Conservation (phyloP, 208 protist species). For the Leishmania lainsoni region DNA sequence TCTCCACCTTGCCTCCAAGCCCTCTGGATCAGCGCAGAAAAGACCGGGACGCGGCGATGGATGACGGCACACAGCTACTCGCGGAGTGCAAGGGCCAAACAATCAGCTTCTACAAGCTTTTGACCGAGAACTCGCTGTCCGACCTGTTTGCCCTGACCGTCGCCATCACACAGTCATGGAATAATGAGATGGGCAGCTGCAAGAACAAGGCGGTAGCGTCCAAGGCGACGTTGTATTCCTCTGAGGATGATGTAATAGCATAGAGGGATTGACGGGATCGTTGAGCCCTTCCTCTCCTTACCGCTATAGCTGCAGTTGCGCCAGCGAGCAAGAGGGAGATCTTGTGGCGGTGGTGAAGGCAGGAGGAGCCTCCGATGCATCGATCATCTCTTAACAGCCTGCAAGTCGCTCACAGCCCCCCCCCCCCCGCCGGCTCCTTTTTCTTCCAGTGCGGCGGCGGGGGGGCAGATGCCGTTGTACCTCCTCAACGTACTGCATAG, state of each 20-base stretch:
- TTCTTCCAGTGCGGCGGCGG: neutral
- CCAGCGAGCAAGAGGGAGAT: neutral
- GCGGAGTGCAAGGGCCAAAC: conserved; percentile 52
- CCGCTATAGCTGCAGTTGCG: neutral
- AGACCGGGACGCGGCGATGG: neutral
- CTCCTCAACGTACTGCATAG: neutral
- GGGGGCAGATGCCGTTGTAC: neutral
- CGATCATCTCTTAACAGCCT: neutral
- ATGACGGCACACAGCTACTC: conserved; percentile 20
- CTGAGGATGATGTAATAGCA: conserved; percentile 7
- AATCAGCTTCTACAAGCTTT: conserved; percentile 44
- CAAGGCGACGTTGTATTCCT: conserved; percentile 1
- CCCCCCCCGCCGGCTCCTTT: too few species aligned
- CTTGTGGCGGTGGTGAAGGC: neutral
- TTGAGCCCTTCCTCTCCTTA: neutral
- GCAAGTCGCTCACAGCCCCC: neutral
- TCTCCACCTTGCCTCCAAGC: conserved; percentile 6
- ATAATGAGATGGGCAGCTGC: conserved; percentile 18
- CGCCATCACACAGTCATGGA: conserved; percentile 58
- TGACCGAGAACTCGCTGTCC: conserved; percentile 31
- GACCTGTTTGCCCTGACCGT: conserved; percentile 58
- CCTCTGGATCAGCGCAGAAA: neutral
- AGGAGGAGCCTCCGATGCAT: neutral
- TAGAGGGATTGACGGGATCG: neutral
- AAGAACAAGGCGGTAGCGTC: neutral